phyloP scores from a whole-genome alignment of 1,284 basidiomycete genomes.

The Singerocomus inundabilis region DNA sequence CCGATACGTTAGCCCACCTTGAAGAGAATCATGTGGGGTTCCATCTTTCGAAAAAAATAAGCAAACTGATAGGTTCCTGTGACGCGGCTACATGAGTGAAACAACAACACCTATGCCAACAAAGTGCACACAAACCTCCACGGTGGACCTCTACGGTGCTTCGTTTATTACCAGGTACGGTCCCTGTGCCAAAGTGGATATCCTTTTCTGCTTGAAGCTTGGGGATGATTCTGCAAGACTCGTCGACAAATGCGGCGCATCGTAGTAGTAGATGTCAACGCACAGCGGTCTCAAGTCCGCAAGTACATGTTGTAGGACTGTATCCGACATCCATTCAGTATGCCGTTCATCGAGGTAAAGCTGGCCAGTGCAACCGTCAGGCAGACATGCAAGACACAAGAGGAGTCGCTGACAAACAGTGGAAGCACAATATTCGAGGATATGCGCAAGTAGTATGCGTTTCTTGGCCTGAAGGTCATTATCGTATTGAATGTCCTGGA shows the following conservation, averaged over 20 bases:
- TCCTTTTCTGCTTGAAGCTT: slow-evolving; percentile 64
- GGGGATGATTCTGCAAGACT: slow-evolving; percentile 51
- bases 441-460: slow-evolving; percentile 69
- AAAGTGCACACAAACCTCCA: slow-evolving; percentile 50
- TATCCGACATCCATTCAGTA: slow-evolving; percentile 76
- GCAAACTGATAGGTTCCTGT: slow-evolving; percentile 77
- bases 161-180: slow-evolving; percentile 49
- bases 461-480: slow-evolving; percentile 57
- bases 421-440: slow-evolving; percentile 62
- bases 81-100: neutral
- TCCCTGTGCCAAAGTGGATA: slow-evolving; percentile 39
- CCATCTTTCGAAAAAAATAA: slow-evolving; percentile 74
- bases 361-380: slow-evolving; percentile 35
- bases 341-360: slow-evolving; percentile 79
- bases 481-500: neutral
- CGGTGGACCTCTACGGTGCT: slow-evolving; percentile 68
- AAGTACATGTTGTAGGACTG: slow-evolving; percentile 66
- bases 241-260: slow-evolving; percentile 1
- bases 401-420: slow-evolving; percentile 51
- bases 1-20: slow-evolving; percentile 46
- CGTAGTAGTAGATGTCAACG: slow-evolving; percentile 18
- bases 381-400: neutral
- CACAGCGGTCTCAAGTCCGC: slow-evolving; percentile 69
- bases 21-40: slow-evolving; percentile 70
- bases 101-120: neutral